These are phyloP conservation scores for Blastocystis sp. DNA, from an alignment of 352 stramenopile species.

Conservation along the genomic window DNA sequence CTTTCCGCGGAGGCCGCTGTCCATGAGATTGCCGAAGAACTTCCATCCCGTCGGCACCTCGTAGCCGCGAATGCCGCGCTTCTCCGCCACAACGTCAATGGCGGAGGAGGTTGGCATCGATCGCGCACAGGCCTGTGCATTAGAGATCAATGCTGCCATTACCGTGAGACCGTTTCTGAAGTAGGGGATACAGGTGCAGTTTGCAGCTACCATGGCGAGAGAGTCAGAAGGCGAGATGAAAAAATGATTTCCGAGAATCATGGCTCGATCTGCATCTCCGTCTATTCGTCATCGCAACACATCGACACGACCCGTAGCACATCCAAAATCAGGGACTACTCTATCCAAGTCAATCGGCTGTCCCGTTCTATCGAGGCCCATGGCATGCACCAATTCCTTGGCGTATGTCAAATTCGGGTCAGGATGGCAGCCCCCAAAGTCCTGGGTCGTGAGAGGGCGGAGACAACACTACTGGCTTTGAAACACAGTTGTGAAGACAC, in stretches of 20 bases:
- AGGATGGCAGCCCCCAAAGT: conserved; percentile 94
- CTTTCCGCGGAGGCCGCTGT: conserved; percentile 89
- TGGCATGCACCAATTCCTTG: conserved; percentile 90
- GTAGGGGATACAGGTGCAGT: conserved; percentile 93
- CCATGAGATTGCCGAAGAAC: conserved; percentile 99
- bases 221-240: conserved; percentile 98
- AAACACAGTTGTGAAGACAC: conserved; percentile 81
- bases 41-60: conserved; percentile 99
- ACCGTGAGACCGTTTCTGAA: conserved; percentile 84
- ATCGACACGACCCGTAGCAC: conserved; percentile 82
- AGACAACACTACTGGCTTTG: conserved; percentile 41
- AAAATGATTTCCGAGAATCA: conserved; percentile 95
- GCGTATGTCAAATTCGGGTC: conserved; percentile 99
- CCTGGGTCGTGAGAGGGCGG: conserved; percentile 78
- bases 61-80: conserved; percentile 91
- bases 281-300: conserved; percentile 78
- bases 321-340: conserved; percentile 86
- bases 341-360: conserved; percentile 80
- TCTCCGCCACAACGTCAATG: conserved; percentile 93
- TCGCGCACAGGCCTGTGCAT: conserved; percentile 87
- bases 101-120: conserved; percentile 97
- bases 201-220: conserved; percentile 95
- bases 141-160: background rate
- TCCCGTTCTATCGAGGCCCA: conserved; percentile 84
- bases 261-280: conserved; percentile 97